Evolutionary conservation across 306 rosid species (phyloP).

Genomic region (Vigna angularis): DNA sequence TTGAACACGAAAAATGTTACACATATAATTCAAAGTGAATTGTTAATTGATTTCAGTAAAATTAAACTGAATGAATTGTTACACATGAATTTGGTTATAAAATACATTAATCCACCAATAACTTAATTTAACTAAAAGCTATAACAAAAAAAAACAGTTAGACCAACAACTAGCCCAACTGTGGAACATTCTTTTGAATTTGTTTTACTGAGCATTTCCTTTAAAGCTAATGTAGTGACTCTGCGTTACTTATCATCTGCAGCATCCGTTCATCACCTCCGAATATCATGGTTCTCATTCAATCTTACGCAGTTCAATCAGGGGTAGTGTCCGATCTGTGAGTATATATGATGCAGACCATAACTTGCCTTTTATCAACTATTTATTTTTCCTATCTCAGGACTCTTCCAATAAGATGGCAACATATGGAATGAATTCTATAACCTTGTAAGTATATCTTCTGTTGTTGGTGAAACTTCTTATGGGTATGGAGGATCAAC

Average conservation of each 20-base stretch:
- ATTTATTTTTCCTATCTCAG: constrained; percentile 48
- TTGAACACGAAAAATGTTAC: too few relatives aligned
- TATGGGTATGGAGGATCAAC: constrained; percentile 12
- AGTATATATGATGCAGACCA: constrained; percentile 36
- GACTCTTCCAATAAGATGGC: constrained; percentile 62
- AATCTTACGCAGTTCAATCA: constrained; percentile 52
- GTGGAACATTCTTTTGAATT: constrained; percentile 2
- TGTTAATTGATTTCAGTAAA: constrained; percentile 4
- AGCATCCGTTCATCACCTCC: constrained; percentile 87
- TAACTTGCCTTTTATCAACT: constrained; percentile 34
- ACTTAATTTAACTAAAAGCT: neutral
- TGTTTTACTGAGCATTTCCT: constrained; percentile 27
- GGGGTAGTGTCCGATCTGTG: constrained; percentile 55
- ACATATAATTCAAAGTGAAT: neutral
- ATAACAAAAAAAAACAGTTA: neutral
- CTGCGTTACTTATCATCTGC: constrained; percentile 48
- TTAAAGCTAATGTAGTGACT: constrained; percentile 23
- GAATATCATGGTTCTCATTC: constrained; percentile 62
- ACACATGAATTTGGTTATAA: neutral
- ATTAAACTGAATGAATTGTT: neutral
- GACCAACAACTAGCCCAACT: neutral
- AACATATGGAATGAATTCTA: constrained; percentile 58
- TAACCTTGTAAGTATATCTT: constrained; percentile 63
- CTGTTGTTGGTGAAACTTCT: constrained; percentile 43
- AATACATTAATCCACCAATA: neutral